Evolutionary conservation across 2,329 filamentous ascomycete species (phyloP).

Genomic region (Magnaporthiopsis poae): DNA sequence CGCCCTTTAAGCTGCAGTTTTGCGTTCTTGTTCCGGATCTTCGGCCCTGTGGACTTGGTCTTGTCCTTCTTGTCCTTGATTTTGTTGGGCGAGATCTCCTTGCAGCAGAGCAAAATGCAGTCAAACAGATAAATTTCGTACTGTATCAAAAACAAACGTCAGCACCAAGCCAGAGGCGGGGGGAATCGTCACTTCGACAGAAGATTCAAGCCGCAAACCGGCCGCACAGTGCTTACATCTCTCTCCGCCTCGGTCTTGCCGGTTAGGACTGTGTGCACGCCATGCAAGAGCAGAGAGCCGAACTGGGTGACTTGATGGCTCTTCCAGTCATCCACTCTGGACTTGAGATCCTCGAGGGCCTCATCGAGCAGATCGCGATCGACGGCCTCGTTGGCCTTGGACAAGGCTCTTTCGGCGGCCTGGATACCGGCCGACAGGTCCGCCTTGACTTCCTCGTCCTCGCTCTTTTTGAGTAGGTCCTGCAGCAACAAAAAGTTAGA

Average conservation of each 20-base stretch:
- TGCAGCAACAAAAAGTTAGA: constrained; percentile 12
- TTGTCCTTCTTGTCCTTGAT: constrained; percentile 66
- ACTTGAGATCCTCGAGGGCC: constrained; percentile 70
- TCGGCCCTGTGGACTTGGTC: constrained; percentile 45
- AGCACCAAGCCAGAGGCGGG: constrained; percentile 9
- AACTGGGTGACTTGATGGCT: constrained; percentile 84
- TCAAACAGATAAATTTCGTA: constrained; percentile 98
- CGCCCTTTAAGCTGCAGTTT: constrained; percentile 91
- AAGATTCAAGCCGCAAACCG: constrained; percentile 1
- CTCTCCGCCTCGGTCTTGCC: constrained; percentile 82
- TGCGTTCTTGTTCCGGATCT: constrained; percentile 54
- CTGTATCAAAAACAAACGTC: constrained; percentile 31
- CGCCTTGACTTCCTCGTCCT: constrained; percentile 57
- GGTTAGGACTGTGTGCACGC: constrained; percentile 84
- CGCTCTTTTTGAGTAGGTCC: constrained; percentile 79
- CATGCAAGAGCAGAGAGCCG: constrained; percentile 76
- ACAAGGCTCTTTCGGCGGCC: constrained; percentile 70
- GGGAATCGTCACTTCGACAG: constrained; percentile 10
- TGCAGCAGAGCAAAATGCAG: constrained; percentile 90
- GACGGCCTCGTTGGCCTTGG: constrained; percentile 81
- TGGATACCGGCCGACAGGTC: constrained; percentile 71
- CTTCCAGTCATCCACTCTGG: constrained; percentile 93
- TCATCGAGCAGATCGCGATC: constrained; percentile 77
- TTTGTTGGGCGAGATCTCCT: constrained; percentile 82
- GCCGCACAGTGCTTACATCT: constrained; percentile 50